phyloP scores from a whole-genome alignment of 2,329 filamentous ascomycete genomes.

The Venturia pyrina region DNA sequence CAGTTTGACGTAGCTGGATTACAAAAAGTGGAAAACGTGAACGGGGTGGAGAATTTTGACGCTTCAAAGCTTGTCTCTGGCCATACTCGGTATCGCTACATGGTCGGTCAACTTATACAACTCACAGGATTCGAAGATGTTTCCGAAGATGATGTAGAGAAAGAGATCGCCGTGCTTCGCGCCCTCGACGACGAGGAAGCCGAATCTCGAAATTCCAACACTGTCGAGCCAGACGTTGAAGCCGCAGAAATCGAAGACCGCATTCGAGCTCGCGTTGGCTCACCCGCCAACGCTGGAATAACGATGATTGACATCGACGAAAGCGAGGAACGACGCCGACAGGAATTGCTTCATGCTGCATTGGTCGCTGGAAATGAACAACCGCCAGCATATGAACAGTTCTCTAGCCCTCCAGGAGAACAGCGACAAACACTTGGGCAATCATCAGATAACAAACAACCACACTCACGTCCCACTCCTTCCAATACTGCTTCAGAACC shows the following conservation, averaged over 20 bases:
- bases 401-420: neutral
- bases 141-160: slow-evolving; percentile 28
- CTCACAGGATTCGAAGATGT: slow-evolving; percentile 62
- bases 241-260: neutral
- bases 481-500: neutral
- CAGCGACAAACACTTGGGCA: neutral
- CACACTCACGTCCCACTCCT: neutral
- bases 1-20: slow-evolving; percentile 12
- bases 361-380: neutral
- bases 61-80: slow-evolving; percentile 56
- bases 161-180: slow-evolving; percentile 26
- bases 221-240: neutral
- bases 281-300: neutral
- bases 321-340: neutral
- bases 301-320: slow-evolving; percentile 1
- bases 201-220: neutral
- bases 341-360: neutral
- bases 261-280: neutral
- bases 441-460: neutral
- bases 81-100: slow-evolving; percentile 60
- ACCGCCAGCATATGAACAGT: neutral
- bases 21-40: slow-evolving; percentile 29
- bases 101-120: slow-evolving; percentile 56
- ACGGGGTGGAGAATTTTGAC: slow-evolving; percentile 51
- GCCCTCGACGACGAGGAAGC: slow-evolving; percentile 29